A percentile compares a stretch with the other conserved stretches of the same genome.
These are phyloP conservation scores for Candida sp. DNA, from an alignment of 1,139 yeast genomes.

Conservation along the genomic window DNA sequence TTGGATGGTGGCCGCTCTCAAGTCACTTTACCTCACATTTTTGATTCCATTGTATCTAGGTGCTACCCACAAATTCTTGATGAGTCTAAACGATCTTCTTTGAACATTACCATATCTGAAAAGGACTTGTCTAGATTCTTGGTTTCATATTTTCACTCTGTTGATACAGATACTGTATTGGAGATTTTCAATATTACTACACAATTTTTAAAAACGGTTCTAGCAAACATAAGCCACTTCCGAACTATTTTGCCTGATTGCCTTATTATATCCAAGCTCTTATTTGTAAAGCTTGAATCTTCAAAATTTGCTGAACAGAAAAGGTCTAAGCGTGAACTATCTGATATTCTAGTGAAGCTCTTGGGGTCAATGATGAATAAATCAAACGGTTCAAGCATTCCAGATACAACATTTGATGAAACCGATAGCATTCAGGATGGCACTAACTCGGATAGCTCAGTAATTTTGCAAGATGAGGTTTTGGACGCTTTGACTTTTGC, in stretches of 20 bases:
- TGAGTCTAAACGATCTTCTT: slow-evolving; percentile 36
- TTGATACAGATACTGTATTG: slow-evolving; percentile 73
- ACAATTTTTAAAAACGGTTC: slow-evolving; percentile 57
- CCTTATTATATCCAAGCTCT: slow-evolving; percentile 44
- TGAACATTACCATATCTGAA: slow-evolving; percentile 40
- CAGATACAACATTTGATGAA: slow-evolving; percentile 8
- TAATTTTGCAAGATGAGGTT: slow-evolving; percentile 28
- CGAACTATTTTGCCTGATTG: slow-evolving; percentile 49
- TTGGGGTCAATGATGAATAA: background rate
- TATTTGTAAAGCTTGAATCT: slow-evolving; percentile 55
- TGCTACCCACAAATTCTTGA: slow-evolving; percentile 28
- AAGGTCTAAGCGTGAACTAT: slow-evolving; percentile 59
- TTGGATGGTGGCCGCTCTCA: slow-evolving; percentile 86
- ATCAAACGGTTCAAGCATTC: background rate
- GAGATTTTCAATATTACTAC: slow-evolving; percentile 67
- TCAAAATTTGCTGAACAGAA: slow-evolving; percentile 62
- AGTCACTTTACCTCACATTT: slow-evolving; percentile 64
- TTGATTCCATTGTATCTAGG: slow-evolving; percentile 48
- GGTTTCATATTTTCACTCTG: slow-evolving; percentile 54
- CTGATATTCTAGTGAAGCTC: slow-evolving; percentile 46
- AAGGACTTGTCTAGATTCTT: slow-evolving; percentile 48
- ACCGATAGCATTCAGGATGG: slow-evolving; percentile 8
- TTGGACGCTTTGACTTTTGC: slow-evolving; percentile 32
- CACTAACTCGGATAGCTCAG: slow-evolving; percentile 6
- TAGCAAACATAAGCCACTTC: slow-evolving; percentile 46